phyloP scores from a whole-genome alignment of 2,329 filamentous ascomycete species.

The Fusarium sp. region DNA sequence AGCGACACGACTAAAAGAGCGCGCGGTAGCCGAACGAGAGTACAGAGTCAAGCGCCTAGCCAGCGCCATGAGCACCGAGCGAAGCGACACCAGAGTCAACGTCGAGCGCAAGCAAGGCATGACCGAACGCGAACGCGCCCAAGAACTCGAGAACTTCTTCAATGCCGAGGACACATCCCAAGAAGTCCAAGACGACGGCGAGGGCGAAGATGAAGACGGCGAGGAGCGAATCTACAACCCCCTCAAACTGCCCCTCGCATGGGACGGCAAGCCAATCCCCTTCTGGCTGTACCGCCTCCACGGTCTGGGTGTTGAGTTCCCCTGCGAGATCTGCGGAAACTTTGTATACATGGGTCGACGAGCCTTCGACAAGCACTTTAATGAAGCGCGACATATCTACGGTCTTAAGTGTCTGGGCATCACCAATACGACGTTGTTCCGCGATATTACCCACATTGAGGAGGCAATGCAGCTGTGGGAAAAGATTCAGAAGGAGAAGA shows the following conservation, averaged over 20 bases:
- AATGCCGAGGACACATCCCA: slow-evolving; percentile 50
- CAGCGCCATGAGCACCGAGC: slow-evolving; percentile 84
- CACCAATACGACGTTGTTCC: slow-evolving; percentile 88
- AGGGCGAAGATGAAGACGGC: slow-evolving; percentile 78
- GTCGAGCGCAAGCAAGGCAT: slow-evolving; percentile 97
- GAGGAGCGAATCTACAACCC: slow-evolving; percentile 97
- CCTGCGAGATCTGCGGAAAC: slow-evolving; percentile 97
- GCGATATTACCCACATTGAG: slow-evolving; percentile 92
- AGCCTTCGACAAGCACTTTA: slow-evolving; percentile 98
- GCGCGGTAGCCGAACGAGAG: slow-evolving; percentile 89
- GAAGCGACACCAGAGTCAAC: slow-evolving; percentile 90
- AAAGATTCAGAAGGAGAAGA: slow-evolving; percentile 88
- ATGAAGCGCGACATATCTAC: slow-evolving; percentile 91
- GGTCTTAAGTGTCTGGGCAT: slow-evolving; percentile 94
- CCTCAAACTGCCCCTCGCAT: slow-evolving; percentile 91
- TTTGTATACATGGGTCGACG: slow-evolving; percentile 98
- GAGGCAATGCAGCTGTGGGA: slow-evolving; percentile 91
- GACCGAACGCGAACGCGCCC: slow-evolving; percentile 94
- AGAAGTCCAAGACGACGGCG: slow-evolving; percentile 61
- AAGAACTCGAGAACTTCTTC: slow-evolving; percentile 90
- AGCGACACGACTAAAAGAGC: slow-evolving; percentile 79
- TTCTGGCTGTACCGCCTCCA: slow-evolving; percentile 99
- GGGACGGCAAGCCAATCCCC: slow-evolving; percentile 98
- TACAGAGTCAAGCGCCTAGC: slow-evolving; percentile 83
- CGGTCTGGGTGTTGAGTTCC: slow-evolving; percentile 92